A percentile compares a stretch with the other conserved stretches of the same genome.
These are phyloP conservation scores for Geotrichum cucujoidarum DNA, from an alignment of 1,139 yeast genomes.

Conservation along the genomic window DNA sequence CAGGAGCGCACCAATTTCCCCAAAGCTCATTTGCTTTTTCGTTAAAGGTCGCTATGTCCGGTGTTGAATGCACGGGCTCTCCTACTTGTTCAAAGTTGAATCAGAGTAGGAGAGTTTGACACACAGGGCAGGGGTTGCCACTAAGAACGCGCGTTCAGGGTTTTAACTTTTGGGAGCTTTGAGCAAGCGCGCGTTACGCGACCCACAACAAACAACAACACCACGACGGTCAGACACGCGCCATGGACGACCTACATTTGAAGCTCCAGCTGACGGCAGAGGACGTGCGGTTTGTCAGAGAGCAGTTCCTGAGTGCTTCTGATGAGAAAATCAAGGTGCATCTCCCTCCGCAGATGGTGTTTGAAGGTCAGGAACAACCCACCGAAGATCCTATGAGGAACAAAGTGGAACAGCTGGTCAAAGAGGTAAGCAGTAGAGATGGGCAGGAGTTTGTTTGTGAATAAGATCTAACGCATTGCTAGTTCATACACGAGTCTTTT, in stretches of 20 bases:
- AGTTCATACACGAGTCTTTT: conserved; percentile 45
- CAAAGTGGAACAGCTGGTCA: conserved; percentile 44
- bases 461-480: background rate
- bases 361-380: conserved; percentile 22
- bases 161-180: too few species aligned
- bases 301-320: conserved; percentile 41
- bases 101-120: background rate
- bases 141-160: background rate
- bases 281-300: conserved; percentile 48
- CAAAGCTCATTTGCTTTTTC: too few species aligned
- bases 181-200: background rate
- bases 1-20: too few species aligned
- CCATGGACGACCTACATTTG: conserved; percentile 17
- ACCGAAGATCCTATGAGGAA: conserved; percentile 45
- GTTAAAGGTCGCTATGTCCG: too few species aligned
- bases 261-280: conserved; percentile 29
- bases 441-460: background rate
- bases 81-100: too few species aligned
- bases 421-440: conserved; percentile 30
- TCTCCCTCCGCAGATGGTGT: conserved; percentile 37
- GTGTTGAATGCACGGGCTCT: too few species aligned
- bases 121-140: background rate
- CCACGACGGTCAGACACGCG: background rate
- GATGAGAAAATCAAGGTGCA: conserved; percentile 45
- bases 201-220: background rate